These are phyloP conservation scores for Physcomitrium patens DNA, from an alignment of 225 moss, liverwort and hornwort species.

Conservation along the genomic window DNA sequence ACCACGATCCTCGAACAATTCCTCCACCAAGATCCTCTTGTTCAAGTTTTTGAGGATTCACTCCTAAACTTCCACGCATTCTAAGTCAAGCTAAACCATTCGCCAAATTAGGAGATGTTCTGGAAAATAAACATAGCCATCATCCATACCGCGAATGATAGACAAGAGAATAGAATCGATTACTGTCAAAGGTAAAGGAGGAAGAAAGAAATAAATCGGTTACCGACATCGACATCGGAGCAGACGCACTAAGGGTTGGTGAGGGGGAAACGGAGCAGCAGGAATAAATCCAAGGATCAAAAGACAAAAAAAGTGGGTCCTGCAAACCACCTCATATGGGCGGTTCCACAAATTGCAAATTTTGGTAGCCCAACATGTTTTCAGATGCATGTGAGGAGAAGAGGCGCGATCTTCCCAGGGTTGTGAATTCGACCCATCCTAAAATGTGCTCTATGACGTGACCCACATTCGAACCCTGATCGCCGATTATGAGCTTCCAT, in stretches of 20 bases:
- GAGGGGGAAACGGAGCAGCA: background rate
- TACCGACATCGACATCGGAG: conserved; percentile 12
- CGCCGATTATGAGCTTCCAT: too few species aligned
- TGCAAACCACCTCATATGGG: background rate
- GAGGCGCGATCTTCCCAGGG: background rate
- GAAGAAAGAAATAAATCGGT: conserved; percentile 17
- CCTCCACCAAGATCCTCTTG: background rate
- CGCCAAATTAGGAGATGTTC: conserved; percentile 9
- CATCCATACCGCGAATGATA: conserved; percentile 1
- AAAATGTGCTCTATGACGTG: background rate
- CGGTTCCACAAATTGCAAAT: background rate
- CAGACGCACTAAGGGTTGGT: background rate
- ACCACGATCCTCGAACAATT: conserved; percentile 10
- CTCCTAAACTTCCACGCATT: conserved; percentile 11
- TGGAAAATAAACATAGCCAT: conserved; percentile 11
- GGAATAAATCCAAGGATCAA: conserved; percentile 12
- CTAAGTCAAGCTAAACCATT: background rate
- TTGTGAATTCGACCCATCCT: background rate
- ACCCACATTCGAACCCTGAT: background rate
- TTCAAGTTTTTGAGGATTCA: conserved; percentile 27
- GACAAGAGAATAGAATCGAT: background rate
- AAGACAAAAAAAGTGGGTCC: background rate
- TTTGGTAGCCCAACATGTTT: background rate
- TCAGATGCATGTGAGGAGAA: background rate
- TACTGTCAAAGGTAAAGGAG: background rate